Conservation (phyloP, 2,329 filamentous ascomycete species). For the Claviceps sp. region DNA sequence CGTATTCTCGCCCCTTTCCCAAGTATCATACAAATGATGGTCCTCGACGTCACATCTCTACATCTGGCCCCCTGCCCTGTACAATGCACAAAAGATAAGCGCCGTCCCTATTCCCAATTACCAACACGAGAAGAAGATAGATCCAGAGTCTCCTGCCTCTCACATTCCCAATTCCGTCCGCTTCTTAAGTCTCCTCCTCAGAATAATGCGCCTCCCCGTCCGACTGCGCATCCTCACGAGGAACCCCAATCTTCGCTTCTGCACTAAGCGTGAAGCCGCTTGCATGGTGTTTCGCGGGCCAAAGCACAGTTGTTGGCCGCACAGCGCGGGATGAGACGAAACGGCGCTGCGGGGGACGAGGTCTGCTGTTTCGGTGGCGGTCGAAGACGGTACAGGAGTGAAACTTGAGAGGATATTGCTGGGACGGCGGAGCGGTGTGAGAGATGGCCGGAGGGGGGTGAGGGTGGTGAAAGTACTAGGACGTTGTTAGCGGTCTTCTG, state of each 20-base stretch:
- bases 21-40: no score
- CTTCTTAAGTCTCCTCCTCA: conserved; percentile 39
- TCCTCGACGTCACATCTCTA: no score
- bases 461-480: conserved; percentile 35
- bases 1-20: no score
- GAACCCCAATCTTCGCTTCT: conserved; percentile 47
- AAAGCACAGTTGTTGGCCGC: conserved; percentile 39
- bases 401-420: conserved; percentile 16
- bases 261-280: conserved; percentile 37
- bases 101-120: neutral
- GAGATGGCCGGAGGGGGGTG: conserved; percentile 35
- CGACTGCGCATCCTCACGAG: conserved; percentile 35
- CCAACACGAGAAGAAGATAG: neutral
- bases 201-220: conserved; percentile 39
- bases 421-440: conserved; percentile 22
- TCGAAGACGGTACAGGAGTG: conserved; percentile 14
- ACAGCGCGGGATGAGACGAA: conserved; percentile 39
- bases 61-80: no score
- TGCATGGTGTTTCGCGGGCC: conserved; percentile 46
- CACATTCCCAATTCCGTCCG: conserved; percentile 28
- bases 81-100: no score
- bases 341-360: conserved; percentile 31
- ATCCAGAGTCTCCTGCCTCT: neutral
- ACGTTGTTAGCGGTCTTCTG: neutral
- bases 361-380: conserved; percentile 21